These are phyloP conservation scores for Diversispora epigaea DNA, from an alignment of 192 early-diverging fungal genomes.

Conservation along the genomic window DNA sequence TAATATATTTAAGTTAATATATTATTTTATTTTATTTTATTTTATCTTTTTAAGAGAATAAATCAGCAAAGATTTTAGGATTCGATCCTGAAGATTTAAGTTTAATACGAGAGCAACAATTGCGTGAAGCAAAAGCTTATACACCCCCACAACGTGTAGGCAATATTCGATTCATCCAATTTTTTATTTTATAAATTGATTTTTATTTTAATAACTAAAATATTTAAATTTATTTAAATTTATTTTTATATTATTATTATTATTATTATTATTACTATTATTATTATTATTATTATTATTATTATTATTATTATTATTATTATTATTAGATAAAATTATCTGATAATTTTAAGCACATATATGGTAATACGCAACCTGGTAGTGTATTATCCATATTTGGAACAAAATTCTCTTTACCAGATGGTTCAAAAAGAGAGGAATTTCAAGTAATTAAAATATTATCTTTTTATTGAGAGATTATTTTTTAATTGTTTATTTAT, in stretches of 20 bases:
- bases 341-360: conserved; percentile 67
- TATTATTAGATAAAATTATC: conserved; percentile 54
- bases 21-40: neutral
- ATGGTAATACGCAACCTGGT: conserved; percentile 67
- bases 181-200: neutral
- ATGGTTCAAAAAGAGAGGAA: conserved; percentile 73
- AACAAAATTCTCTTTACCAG: conserved; percentile 73
- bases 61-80: conserved; percentile 63
- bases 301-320: conserved; percentile 4
- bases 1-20: neutral
- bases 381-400: conserved; percentile 77
- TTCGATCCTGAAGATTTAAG: conserved; percentile 64
- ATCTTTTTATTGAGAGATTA: neutral
- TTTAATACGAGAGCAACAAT: conserved; percentile 61
- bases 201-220: neutral
- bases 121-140: conserved; percentile 45
- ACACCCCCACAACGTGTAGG: conserved; percentile 39
- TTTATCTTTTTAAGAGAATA: conserved; percentile 42
- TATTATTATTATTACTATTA: no score
- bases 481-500: neutral
- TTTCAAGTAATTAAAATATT: conserved; percentile 41
- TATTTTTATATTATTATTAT: no score
- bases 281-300: neutral
- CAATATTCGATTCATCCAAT: neutral
- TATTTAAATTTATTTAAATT: neutral